Evolutionary conservation across 305 asterid genomes (phyloP).

Genomic region (Solanum hybrid): DNA sequence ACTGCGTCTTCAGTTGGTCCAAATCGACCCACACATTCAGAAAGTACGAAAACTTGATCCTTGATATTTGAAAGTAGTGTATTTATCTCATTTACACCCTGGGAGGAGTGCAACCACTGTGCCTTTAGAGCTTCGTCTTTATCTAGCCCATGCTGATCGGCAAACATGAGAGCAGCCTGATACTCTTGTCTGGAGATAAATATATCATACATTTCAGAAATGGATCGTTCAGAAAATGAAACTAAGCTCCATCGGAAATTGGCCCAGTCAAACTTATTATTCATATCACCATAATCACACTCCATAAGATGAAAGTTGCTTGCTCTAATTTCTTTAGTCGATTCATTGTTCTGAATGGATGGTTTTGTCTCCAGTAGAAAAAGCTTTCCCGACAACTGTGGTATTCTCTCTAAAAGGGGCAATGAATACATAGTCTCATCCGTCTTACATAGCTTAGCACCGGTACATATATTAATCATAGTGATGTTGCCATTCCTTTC

Average conservation of each 20-base stretch:
- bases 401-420: conserved; percentile 74
- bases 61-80: conserved; percentile 49
- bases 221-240: conserved; percentile 58
- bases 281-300: conserved; percentile 24
- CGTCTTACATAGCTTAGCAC: conserved; percentile 31
- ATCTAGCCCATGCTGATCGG: conserved; percentile 72
- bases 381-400: conserved; percentile 44
- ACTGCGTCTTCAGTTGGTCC: conserved; percentile 78
- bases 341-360: conserved; percentile 26
- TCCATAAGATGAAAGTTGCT: conserved; percentile 22
- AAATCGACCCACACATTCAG: conserved; percentile 65
- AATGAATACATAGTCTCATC: conserved; percentile 39
- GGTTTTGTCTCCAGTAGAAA: conserved; percentile 61
- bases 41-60: conserved; percentile 61
- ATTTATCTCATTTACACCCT: conserved; percentile 67
- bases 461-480: conserved; percentile 50
- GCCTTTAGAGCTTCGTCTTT: conserved; percentile 83
- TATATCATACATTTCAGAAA: conserved; percentile 63
- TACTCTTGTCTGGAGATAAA: conserved; percentile 50
- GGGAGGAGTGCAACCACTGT: conserved; percentile 76
- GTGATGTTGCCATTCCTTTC: conserved; percentile 48
- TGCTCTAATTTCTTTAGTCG: conserved; percentile 29
- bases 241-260: conserved; percentile 61
- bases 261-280: conserved; percentile 34
- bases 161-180: conserved; percentile 75